Percentiles rank a stretch among this genome's conserved stretches.
These are phyloP conservation scores for Eragrostis nindensis DNA, from an alignment of 176 grass and related monocot species.

Conservation along the genomic window DNA sequence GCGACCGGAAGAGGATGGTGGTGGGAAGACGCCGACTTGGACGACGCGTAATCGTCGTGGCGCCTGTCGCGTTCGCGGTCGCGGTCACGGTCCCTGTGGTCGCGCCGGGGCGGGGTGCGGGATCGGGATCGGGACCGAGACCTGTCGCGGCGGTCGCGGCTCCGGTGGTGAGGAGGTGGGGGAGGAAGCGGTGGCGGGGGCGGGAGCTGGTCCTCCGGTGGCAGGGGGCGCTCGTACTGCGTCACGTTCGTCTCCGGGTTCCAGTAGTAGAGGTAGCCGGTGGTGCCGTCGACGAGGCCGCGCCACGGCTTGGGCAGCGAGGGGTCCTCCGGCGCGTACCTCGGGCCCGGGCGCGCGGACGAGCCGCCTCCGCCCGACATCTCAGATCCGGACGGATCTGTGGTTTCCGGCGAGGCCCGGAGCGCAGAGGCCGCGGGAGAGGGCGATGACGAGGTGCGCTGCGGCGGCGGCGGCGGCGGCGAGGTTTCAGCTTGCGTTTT, in stretches of 20 bases:
- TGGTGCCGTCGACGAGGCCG: constrained; percentile 87
- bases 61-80: constrained; percentile 57
- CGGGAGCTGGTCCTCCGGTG: constrained; percentile 52
- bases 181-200: constrained; percentile 69
- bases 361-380: constrained; percentile 39
- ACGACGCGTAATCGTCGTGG: constrained; percentile 52
- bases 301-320: constrained; percentile 93
- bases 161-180: constrained; percentile 41
- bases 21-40: constrained; percentile 36
- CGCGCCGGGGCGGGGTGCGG: constrained; percentile 47
- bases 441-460: neutral
- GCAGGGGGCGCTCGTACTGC: constrained; percentile 82
- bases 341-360: constrained; percentile 54
- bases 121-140: constrained; percentile 45
- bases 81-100: constrained; percentile 56
- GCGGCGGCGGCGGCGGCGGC: constrained; percentile 5
- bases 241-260: constrained; percentile 93
- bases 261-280: constrained; percentile 98
- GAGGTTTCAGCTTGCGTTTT: neutral
- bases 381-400: constrained; percentile 46
- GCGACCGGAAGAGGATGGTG: constrained; percentile 38
- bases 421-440: neutral
- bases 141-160: constrained; percentile 48
- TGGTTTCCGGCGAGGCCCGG: neutral
- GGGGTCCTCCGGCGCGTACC: constrained; percentile 94